A percentile compares a stretch with the other conserved stretches of the same genome.
phyloP scores from a whole-genome alignment of 495 filamentous ascomycete genomes.

The Sordaria brevicollis region DNA sequence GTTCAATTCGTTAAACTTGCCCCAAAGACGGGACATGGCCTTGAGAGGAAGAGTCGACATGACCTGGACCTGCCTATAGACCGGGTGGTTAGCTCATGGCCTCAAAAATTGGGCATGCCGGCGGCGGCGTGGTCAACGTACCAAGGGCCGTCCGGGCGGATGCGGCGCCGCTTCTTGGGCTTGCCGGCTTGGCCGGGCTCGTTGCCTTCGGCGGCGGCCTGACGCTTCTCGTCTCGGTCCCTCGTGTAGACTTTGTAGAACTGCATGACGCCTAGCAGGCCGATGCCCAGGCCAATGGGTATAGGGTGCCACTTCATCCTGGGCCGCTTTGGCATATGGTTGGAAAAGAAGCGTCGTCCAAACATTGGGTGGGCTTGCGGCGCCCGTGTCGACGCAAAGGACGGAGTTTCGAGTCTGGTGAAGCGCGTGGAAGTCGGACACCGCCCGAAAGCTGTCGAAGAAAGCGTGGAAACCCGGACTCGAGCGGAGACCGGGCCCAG shows the following conservation, averaged over 20 bases:
- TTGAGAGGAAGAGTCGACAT: slow-evolving; percentile 96
- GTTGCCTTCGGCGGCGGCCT: slow-evolving; percentile 39
- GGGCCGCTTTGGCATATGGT: slow-evolving; percentile 27
- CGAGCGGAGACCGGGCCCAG: slow-evolving; percentile 11
- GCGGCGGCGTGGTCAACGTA: slow-evolving; percentile 21
- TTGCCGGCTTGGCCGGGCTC: slow-evolving; percentile 19
- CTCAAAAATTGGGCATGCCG: neutral
- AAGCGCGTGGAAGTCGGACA: slow-evolving; percentile 7
- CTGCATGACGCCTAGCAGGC: slow-evolving; percentile 72
- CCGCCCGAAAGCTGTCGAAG: slow-evolving; percentile 6
- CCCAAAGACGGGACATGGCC: slow-evolving; percentile 86
- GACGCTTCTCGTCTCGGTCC: slow-evolving; percentile 32
- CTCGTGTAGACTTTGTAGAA: slow-evolving; percentile 65
- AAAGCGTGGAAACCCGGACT: slow-evolving; percentile 12
- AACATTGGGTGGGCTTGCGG: slow-evolving; percentile 3
- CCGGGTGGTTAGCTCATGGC: slow-evolving; percentile 4
- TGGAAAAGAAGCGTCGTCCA: slow-evolving; percentile 20
- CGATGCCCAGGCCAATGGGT: slow-evolving; percentile 80
- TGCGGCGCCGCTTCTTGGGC: slow-evolving; percentile 56
- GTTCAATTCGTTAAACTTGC: slow-evolving; percentile 83
- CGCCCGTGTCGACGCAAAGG: slow-evolving; percentile 3
- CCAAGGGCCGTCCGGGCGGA: slow-evolving; percentile 84
- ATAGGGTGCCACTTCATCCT: slow-evolving; percentile 89
- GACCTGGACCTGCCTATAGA: slow-evolving; percentile 73
- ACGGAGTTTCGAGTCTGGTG: slow-evolving; percentile 1